These are phyloP conservation scores for Capillidium heterosporum DNA, from an alignment of 371 early-diverging fungal species.

Conservation along the genomic window DNA sequence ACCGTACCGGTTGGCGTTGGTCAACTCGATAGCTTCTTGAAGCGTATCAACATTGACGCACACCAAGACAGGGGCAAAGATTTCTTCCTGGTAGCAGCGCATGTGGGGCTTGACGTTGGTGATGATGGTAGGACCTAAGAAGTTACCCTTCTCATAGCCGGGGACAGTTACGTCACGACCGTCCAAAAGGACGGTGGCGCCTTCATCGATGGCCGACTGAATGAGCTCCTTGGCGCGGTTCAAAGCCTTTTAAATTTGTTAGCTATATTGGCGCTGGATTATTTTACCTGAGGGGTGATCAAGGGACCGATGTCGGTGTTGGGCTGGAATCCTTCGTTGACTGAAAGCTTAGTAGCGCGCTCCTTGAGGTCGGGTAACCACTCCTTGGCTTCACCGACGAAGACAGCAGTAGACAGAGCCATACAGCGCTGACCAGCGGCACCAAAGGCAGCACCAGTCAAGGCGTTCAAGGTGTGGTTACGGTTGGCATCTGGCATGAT, in stretches of 20 bases:
- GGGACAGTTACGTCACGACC: conserved; percentile 60
- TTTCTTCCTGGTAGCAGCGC: conserved; percentile 89
- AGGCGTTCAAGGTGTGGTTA: conserved; percentile 76
- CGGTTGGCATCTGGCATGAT: conserved; percentile 80
- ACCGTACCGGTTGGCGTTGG: conserved; percentile 85
- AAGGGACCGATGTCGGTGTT: conserved; percentile 84
- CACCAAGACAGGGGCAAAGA: conserved; percentile 89
- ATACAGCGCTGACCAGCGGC: conserved; percentile 93
- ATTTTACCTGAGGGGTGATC: conserved; percentile 41
- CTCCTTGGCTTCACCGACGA: conserved; percentile 73
- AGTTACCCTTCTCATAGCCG: conserved; percentile 80
- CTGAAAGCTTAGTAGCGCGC: conserved; percentile 69
- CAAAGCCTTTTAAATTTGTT: conserved; percentile 23
- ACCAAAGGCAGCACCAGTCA: conserved; percentile 91
- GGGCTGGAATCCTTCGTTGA: conserved; percentile 71
- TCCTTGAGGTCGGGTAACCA: conserved; percentile 84
- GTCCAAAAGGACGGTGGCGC: conserved; percentile 77
- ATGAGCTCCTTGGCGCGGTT: conserved; percentile 62
- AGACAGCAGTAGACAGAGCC: conserved; percentile 81
- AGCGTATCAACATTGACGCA: conserved; percentile 67
- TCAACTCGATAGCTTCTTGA: conserved; percentile 81
- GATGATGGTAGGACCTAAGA: conserved; percentile 82
- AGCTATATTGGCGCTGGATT: background rate
- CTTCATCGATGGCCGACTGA: conserved; percentile 69
- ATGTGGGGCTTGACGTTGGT: conserved; percentile 60